Conservation (phyloP, 441 rosid genomes). For the Rhodomyrtus psidioides region DNA sequence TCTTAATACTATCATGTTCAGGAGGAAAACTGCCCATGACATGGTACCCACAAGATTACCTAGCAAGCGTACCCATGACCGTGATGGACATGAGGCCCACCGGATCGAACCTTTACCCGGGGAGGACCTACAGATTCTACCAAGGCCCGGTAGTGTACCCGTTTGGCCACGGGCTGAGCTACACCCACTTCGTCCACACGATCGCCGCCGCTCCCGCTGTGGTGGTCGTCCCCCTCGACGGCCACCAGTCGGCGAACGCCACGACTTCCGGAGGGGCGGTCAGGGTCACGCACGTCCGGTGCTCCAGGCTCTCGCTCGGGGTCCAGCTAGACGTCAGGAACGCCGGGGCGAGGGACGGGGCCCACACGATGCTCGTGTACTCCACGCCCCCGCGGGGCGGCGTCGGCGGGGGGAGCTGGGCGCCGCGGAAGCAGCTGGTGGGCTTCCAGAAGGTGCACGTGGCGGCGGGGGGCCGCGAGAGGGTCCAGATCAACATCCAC, state of each 20-base stretch:
- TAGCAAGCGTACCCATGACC: slow-evolving; percentile 69
- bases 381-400: slow-evolving; percentile 37
- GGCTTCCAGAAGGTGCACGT: slow-evolving; percentile 60
- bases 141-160: slow-evolving; percentile 75
- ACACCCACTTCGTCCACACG: slow-evolving; percentile 53
- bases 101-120: slow-evolving; percentile 46
- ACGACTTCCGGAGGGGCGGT: slow-evolving; percentile 42
- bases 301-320: slow-evolving; percentile 42
- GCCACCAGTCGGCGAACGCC: slow-evolving; percentile 32
- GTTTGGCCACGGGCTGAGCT: slow-evolving; percentile 82
- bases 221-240: slow-evolving; percentile 39
- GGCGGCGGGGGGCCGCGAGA: slow-evolving; percentile 33
- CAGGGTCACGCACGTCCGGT: slow-evolving; percentile 63
- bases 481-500: slow-evolving; percentile 56
- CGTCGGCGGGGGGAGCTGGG: slow-evolving; percentile 40
- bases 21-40: slow-evolving; percentile 94
- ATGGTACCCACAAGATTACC: slow-evolving; percentile 89
- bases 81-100: slow-evolving; percentile 74
- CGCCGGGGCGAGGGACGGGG: slow-evolving; percentile 60
- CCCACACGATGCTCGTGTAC: slow-evolving; percentile 62
- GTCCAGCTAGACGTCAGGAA: slow-evolving; percentile 62
- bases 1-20: neutral
- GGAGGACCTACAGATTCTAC: slow-evolving; percentile 85
- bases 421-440: slow-evolving; percentile 67
- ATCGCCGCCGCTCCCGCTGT: slow-evolving; percentile 49